Evolutionary conservation across 768 basidiomycete genomes (phyloP).

Genomic region (Psilocybe cubensis): DNA sequence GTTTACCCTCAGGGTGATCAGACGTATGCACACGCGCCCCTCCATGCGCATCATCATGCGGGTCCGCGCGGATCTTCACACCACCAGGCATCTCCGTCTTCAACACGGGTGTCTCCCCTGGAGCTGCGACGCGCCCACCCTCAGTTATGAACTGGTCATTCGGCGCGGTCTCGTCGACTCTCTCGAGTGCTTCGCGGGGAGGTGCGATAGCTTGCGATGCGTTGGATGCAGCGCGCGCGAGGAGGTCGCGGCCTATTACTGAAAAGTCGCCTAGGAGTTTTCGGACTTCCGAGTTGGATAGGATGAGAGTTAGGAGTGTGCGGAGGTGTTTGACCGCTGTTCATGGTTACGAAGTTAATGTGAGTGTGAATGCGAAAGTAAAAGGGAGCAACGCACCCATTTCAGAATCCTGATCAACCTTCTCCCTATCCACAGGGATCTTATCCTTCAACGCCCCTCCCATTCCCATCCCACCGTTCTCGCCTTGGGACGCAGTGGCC

Average conservation of each 20-base stretch:
- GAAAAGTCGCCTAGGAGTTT: conserved; percentile 85
- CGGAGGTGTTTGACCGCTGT: conserved; percentile 86
- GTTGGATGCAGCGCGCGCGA: conserved; percentile 73
- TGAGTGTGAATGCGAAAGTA: background rate
- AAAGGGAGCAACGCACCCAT: conserved; percentile 47
- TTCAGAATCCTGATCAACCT: conserved; percentile 59
- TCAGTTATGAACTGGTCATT: conserved; percentile 66
- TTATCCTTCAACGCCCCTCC: conserved; percentile 33
- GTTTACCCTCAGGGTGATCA: conserved; percentile 35
- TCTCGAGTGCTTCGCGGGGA: conserved; percentile 56
- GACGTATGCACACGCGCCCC: conserved; percentile 34
- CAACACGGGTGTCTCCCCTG: conserved; percentile 39
- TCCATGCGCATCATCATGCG: conserved; percentile 39
- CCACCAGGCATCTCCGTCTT: conserved; percentile 36
- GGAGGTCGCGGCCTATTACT: conserved; percentile 80
- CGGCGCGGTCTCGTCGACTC: conserved; percentile 72
- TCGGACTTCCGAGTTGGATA: conserved; percentile 93
- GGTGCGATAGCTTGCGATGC: conserved; percentile 75
- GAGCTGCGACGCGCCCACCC: conserved; percentile 29
- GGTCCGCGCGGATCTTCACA: conserved; percentile 43
- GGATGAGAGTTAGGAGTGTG: conserved; percentile 81
- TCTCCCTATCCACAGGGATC: conserved; percentile 55
- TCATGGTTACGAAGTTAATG: background rate
- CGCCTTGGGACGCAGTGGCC: conserved; percentile 22
- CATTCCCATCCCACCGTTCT: conserved; percentile 26